phyloP scores from a whole-genome alignment of 345 rosid genomes.

The Geranium brycei region DNA sequence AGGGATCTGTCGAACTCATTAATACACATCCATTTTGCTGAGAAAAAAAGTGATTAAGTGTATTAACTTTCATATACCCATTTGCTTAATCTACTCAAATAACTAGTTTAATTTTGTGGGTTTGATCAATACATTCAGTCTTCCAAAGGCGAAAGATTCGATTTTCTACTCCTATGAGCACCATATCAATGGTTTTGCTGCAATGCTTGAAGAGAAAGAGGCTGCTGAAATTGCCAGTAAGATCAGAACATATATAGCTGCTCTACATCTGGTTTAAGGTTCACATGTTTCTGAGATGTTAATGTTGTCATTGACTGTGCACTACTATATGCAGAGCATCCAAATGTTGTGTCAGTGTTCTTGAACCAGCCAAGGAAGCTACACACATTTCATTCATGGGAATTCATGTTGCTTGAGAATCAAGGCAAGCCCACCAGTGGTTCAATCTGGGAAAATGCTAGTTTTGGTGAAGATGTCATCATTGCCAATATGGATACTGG shows the following conservation, averaged over 20 bases:
- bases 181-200: constrained; percentile 45
- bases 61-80: background rate
- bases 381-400: constrained; percentile 40
- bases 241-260: background rate
- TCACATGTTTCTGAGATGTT: background rate
- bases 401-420: constrained; percentile 24
- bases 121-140: constrained; percentile 13
- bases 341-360: constrained; percentile 29
- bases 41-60: background rate
- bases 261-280: background rate
- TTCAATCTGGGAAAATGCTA: constrained; percentile 24
- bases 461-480: constrained; percentile 27
- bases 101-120: background rate
- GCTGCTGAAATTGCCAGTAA: constrained; percentile 26
- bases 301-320: background rate
- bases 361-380: constrained; percentile 19
- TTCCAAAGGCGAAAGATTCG: constrained; percentile 24
- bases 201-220: constrained; percentile 29
- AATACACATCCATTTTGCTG: no score
- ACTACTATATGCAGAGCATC: constrained; percentile 16
- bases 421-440: constrained; percentile 9
- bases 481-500: constrained; percentile 40
- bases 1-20: no score
- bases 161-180: constrained; percentile 35
- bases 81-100: background rate